Base-by-base conservation (phyloP, 345 rosid genomes). In the Eucalyptus guilfoylei region DNA sequence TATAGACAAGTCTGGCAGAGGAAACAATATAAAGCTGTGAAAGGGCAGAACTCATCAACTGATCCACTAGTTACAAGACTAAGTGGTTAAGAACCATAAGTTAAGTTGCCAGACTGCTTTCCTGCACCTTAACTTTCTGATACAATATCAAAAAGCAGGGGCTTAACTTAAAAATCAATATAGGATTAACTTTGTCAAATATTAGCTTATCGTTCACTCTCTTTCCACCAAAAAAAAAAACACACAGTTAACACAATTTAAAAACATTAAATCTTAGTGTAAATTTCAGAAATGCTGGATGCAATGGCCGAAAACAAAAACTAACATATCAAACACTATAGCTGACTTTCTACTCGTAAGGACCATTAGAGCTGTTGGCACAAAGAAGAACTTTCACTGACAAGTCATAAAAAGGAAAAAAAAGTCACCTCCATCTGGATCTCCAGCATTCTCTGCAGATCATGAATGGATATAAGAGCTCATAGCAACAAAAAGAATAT, bases 401-500 rank as follows among this genome's bases (percentile, higher is more conserved):
- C 83, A 34, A 86, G 64, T 86, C 64, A 21, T 40, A 40, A 9
- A 40, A 47, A 60, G 86, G 40, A 81, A 48, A 62, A 62, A 32
- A 58, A 45, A 80, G 85, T 89, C 88, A 98, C 99, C 99, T 95
- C 91, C 98, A 89, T 97, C 99, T 88, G 96, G 94, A 91, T 94
- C 96, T 89, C 89, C 95, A 87, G 93, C 88, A 64, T 90, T 67
- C 90, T 93, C 98, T 98, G 96, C 92, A 92, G 85, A 89, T 80
- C 62, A 52, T 52, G 87, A 37, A 92, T 90, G 89, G 67, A 88
- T 85, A 90, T 93, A 86, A 92, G 89, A 91, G 81, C 86, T 64
- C 80, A 58, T 62, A 86, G 45, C 55, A 87, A 87, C 80, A 37
- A 47, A 72, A 64, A 58, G 26, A 32, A 88, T 49, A 89, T 60